A percentile compares a stretch with the other conserved stretches of the same genome.
phyloP scores from a whole-genome alignment of 2,329 filamentous ascomycete genomes.

The Xylariaceae sp. region DNA sequence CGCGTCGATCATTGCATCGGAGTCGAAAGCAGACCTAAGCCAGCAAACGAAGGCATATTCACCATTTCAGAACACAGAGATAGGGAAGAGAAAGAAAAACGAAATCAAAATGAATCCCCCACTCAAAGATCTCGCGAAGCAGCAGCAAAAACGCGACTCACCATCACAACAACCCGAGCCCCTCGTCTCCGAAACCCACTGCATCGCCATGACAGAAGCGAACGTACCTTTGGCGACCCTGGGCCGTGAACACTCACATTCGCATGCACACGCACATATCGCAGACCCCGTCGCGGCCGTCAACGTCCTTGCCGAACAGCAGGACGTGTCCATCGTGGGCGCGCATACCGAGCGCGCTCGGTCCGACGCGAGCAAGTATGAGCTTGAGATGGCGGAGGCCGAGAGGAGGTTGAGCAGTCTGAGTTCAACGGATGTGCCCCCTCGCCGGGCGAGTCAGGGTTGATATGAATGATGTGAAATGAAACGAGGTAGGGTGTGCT shows the following conservation, averaged over 20 bases:
- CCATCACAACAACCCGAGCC: no score
- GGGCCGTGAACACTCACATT: constrained; percentile 12
- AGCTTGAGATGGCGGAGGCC: constrained; percentile 17
- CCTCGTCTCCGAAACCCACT: constrained; percentile 4
- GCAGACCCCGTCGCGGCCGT: constrained; percentile 15
- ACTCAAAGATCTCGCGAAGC: no score
- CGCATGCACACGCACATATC: no score
- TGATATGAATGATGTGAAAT: background rate
- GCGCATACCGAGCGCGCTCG: constrained; percentile 9
- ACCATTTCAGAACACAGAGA: no score
- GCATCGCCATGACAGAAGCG: constrained; percentile 18
- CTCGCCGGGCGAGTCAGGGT: constrained; percentile 5
- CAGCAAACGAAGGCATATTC: no score
- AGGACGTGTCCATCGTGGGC: background rate
- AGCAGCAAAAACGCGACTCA: no score
- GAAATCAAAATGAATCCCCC: no score
- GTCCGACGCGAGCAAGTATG: constrained; percentile 6
- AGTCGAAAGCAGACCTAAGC: no score
- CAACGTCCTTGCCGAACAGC: background rate
- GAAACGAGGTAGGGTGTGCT: no score
- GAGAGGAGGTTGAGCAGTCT: constrained; percentile 13
- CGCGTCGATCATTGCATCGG: no score
- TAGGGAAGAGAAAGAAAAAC: no score
- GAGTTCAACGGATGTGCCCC: background rate
- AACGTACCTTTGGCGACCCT: constrained; percentile 19